A percentile compares a stretch with the other conserved stretches of the same genome.
Conservation (phyloP, 148 eudicot species). For the Silene conica region DNA sequence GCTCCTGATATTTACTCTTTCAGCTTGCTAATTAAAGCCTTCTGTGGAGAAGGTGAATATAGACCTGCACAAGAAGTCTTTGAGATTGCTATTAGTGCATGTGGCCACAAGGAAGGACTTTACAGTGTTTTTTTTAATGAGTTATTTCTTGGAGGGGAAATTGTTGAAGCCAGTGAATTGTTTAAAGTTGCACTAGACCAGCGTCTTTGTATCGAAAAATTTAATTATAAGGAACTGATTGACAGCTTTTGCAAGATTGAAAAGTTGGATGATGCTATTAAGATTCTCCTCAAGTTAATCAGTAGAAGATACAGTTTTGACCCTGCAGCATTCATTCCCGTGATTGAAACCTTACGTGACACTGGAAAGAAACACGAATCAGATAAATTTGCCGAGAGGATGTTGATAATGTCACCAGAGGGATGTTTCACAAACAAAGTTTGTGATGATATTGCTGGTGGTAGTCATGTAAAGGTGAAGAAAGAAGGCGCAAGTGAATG, state of each 20-base stretch:
- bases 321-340: conserved; percentile 77
- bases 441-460: conserved; percentile 19
- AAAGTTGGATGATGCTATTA: conserved; percentile 54
- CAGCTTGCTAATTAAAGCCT: conserved; percentile 60
- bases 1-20: conserved; percentile 68
- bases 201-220: conserved; percentile 59
- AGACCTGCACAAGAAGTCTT: conserved; percentile 83
- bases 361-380: conserved; percentile 69
- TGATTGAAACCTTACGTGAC: conserved; percentile 63
- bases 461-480: conserved; percentile 27
- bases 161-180: conserved; percentile 59
- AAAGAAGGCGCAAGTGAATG: conserved; percentile 45
- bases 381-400: conserved; percentile 69
- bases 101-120: conserved; percentile 69
- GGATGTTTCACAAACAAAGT: conserved; percentile 42
- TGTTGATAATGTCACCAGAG: conserved; percentile 61
- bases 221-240: conserved; percentile 65
- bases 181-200: conserved; percentile 60
- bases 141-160: conserved; percentile 71
- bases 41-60: conserved; percentile 79
- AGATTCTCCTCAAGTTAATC: conserved; percentile 52
- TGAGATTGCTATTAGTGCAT: conserved; percentile 52
- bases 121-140: conserved; percentile 69
- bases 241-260: conserved; percentile 57
- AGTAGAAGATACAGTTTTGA: conserved; percentile 64